Base-by-base conservation (phyloP, 202 grass and related monocot species). In the Brachypodium distachyon region DNA sequence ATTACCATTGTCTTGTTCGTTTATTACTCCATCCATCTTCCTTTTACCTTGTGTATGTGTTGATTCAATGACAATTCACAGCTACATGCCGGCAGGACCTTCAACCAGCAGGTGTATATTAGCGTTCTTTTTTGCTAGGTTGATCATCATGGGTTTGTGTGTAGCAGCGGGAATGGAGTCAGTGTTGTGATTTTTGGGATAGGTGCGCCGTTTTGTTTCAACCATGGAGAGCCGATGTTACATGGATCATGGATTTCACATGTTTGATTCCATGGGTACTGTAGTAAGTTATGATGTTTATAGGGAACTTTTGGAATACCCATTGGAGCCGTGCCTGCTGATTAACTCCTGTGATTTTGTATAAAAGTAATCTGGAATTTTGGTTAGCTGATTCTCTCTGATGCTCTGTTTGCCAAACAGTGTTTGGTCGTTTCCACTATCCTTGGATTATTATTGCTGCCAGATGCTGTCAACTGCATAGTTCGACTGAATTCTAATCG, bases 81-180 rank as follows among this genome's bases (percentile, higher is more conserved):
- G 75, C 31, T 44, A 63, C 76, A 84, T 61, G 70, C 16, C 1
- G 28, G 77, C 27, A n/a, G 3, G 54, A 23, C 38, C 70, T 77
- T 80, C 76, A 75, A 65, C 76, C 54, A 38, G 47, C 80, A 76
- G 76, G 54, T 81, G 80, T 81, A 84, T 32, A 88, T 70, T 75
- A 76, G 81, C 40, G 67, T 57, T 31, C 68, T 55, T n/a, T 81
- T 84, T 76, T 88, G 86, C 78, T 57, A 9, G 43, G 33, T 80
- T 80, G 72, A 56, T 71, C 39, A 4, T 62, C n/a, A n/a, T n/a
- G n/a, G 61, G 70, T 54, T 73, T 47, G 62, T 76, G 67, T 56
- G 76, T 57, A 64, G 74, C 50, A 42, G 53, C 41, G 21, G 53
- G 46, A n/a, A 1, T 52, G 32, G 48, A 16, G 27, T 54, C 44